A percentile compares a stretch with the other conserved stretches of the same genome.
These are phyloP conservation scores for Penicillium sp. DNA, from an alignment of 2,329 filamentous ascomycete genomes.

Conservation along the genomic window DNA sequence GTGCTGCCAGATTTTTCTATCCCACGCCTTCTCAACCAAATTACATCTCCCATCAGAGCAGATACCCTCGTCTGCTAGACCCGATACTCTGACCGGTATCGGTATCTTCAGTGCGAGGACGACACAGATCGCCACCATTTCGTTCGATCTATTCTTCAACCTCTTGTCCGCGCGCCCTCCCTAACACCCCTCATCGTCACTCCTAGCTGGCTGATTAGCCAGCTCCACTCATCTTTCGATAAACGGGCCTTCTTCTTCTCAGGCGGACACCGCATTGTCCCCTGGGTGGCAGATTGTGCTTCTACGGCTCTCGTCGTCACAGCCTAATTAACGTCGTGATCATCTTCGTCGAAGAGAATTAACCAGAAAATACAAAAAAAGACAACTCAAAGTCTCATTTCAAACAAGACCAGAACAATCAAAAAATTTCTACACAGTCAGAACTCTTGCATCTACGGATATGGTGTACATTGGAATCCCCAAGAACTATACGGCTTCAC, in stretches of 20 bases:
- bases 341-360: conserved; percentile 6
- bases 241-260: conserved; percentile 94
- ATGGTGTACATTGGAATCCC: conserved; percentile 84
- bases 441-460: conserved; percentile 44
- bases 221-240: conserved; percentile 57
- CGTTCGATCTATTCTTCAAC: conserved; percentile 76
- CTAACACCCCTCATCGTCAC: conserved; percentile 64
- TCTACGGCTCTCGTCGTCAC: conserved; percentile 51
- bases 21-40: conserved; percentile 15
- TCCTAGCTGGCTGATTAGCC: conserved; percentile 69
- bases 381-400: neutral
- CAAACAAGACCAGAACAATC: neutral
- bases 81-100: conserved; percentile 84
- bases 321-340: conserved; percentile 11
- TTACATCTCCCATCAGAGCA: conserved; percentile 37
- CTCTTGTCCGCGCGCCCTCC: conserved; percentile 82
- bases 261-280: conserved; percentile 89
- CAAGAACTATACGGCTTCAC: conserved; percentile 75
- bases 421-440: conserved; percentile 17
- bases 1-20: conserved; percentile 13
- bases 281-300: conserved; percentile 98
- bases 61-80: conserved; percentile 72
- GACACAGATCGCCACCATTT: conserved; percentile 73
- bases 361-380: neutral
- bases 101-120: conserved; percentile 68